Evolutionary conservation across 139 green algal species (phyloP), one percentile per base, ranked within the genome.

Genomic region (Coelastrella sp.): DNA sequence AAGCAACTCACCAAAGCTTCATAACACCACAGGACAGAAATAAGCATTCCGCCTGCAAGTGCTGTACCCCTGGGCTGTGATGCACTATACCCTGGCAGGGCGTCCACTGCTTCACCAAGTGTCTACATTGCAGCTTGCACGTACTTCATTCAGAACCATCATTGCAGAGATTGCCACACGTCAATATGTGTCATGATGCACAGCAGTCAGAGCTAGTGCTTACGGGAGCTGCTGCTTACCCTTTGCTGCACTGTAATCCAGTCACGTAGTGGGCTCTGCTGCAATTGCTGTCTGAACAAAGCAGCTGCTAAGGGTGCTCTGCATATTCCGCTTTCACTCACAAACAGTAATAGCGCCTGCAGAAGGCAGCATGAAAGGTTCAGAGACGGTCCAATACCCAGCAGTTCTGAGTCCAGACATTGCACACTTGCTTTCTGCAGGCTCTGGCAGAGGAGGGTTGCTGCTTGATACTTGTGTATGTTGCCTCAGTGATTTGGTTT

Each of bases 261-360:
- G 21, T 82, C 63, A 7, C 23, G 62, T 5, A 96, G 72, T 8
- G 82, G 88, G 8, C 69, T 75, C 3, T 68, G 30, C n/a, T 78
- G 32, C 34, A 98, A 62, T 76, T 90, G 45, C 17, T 75, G 53
- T 0, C 27, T 40, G 75, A 98, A 86, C 9, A 88, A 50, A 23
- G 88, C 93, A 17, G 92, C 89, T 32, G 94, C 94, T 66, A 98
- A 74, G 30, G 93, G 87, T 32, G 85, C 90, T 21, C 94, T 85
- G 86, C 94, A 97, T 19, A 98, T 85, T 51, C 95, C 95, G 79
- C 89, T 92, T 74, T 97, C 94, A 32, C 87, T 93, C 25, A 98
- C 84, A 43, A 97, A 92, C 32, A 96, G 60, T 0, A 97, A 30
- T 11, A 63, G 30, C 0, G 64, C 86, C 86, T 89, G 86, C 21